Base-by-base conservation (phyloP, 495 filamentous ascomycete species). In the Podospora pseudocomata region DNA sequence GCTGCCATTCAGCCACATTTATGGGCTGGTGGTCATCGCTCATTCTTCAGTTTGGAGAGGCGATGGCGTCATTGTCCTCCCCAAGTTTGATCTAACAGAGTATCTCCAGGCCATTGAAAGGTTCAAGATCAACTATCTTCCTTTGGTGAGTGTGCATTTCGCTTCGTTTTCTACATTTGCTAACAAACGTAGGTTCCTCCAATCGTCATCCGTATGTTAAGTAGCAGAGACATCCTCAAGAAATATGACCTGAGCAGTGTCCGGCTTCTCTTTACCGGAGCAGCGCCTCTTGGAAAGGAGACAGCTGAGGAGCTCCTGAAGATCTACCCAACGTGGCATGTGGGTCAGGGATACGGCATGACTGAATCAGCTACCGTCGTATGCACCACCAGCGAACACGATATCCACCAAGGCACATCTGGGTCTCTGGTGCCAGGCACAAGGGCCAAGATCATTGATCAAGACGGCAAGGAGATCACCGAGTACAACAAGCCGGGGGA, bases 1-100 rank as follows among this genome's bases (percentile, higher is more conserved):
- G 13, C 81, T 97, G 4, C 93, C 93, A 0, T 86, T 94, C 68
- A 92, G 88, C 67, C 93, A 97, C 76, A 97, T 97, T 68, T 97
- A 96, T 74, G 87, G 86, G 2, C 79, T 97, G 32, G 89, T 95
- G 11, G 90, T 94, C 1, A 88, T 93, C 44, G 89, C 85, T 59
- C 92, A 92, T 72, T 80, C 83, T 0, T 84, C 83, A 13, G 78
- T 86, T 4, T 96, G 90, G 71, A 87, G 91, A 55, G 93, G 93
- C 19, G 92, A 96, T 67, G 86, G 89, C 63, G 80, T 89, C 3
- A 86, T 96, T 68, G 84, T 93, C n/a, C 82, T 97, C 55, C 93
- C 93, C 19, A 93, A 90, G 71, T 97, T 96, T 69, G 93, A 96
- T 64, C 79, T 96, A 44, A 80, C 81, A 26, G 77, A 83, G 0